Percentiles rank a stretch among this genome's conserved stretches.
Evolutionary conservation across 306 rosid genomes (phyloP).

Genomic region (Pyrus betulifolia): DNA sequence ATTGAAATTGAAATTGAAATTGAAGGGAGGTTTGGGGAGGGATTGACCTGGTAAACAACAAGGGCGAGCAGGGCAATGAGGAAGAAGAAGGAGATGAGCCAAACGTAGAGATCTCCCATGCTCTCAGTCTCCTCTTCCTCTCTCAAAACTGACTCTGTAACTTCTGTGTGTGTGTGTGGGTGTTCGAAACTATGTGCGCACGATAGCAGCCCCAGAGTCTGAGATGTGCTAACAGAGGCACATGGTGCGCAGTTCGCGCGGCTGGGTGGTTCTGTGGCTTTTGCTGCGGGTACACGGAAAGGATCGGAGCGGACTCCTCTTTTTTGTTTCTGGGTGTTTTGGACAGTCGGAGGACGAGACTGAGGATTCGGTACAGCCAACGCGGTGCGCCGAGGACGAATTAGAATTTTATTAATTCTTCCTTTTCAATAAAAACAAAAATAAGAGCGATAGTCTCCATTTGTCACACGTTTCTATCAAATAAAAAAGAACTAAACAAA

Average conservation of each 20-base stretch:
- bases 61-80: conserved; percentile 63
- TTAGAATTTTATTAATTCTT: too few species aligned
- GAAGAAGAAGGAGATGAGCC: conserved; percentile 90
- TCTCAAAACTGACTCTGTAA: not conserved
- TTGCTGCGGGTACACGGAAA: not conserved
- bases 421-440: not conserved
- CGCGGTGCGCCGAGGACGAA: not conserved
- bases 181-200: not conserved
- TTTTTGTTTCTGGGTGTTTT: not conserved
- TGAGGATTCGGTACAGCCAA: not conserved
- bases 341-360: not conserved
- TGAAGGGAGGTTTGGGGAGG: not conserved
- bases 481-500: too few species aligned
- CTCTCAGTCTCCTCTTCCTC: conserved; percentile 3
- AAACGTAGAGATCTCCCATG: conserved; percentile 69
- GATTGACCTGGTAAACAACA: conserved; percentile 74
- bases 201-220: not conserved
- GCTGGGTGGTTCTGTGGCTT: not conserved
- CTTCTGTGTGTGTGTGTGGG: not conserved
- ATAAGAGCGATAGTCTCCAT: not conserved
- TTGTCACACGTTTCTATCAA: not conserved
- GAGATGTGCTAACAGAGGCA: not conserved
- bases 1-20: not conserved
- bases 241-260: conserved; percentile 13
- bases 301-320: not conserved